Evolutionary conservation across 2,329 filamentous ascomycete species (phyloP), one percentile per base, ranked within the genome.

Genomic region (Aspergillus pseudoviridinutans): DNA sequence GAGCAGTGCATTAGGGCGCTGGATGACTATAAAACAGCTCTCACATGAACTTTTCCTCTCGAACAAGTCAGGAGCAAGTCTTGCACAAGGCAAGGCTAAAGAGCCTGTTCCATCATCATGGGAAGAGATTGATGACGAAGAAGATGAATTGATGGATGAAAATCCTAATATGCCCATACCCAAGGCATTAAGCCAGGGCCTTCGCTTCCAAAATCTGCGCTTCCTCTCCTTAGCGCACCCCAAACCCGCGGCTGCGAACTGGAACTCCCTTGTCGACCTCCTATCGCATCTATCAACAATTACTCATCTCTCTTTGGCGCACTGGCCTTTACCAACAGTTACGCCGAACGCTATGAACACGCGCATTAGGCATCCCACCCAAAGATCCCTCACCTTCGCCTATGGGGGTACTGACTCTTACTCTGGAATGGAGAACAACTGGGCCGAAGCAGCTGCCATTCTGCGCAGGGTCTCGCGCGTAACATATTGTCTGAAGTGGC

Each of bases 241-340:
- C 12, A 62, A 61, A n/a, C 65, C 65, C 6, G 59, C 54, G 2
- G 73, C 73, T 25, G 78, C 79, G 1, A 82, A 77, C 10, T 88
- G 85, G 85, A 70, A 76, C 14, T 77, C 81, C 4, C 75, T 88
- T 2, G 72, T 87, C 2, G 70, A 74, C 1, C 67, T 87, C 1
- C 76, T 84, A 0, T 76, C 79, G 0, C 75, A 81, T 27, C 69
- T 85, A 0, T 76, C 81, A n/a, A 83, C 78, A 3, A 68, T 88
- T 25, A 86, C 84, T 0, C 84, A 87, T 61, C 74, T 88, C 2
- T 87, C 84, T 0, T 75, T 88, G 2, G 84, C 84, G 2, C 78
- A 84, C 67, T 88, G 85, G 85, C 84, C 84, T 2, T 72, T 76
- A 22, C 85, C 85, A 2, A 82, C 80, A 0, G 71, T 82, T n/a